A percentile compares a stretch with the other conserved stretches of the same genome.
Evolutionary conservation across 768 basidiomycete species (phyloP).

Genomic region (Auriculariales sp.): DNA sequence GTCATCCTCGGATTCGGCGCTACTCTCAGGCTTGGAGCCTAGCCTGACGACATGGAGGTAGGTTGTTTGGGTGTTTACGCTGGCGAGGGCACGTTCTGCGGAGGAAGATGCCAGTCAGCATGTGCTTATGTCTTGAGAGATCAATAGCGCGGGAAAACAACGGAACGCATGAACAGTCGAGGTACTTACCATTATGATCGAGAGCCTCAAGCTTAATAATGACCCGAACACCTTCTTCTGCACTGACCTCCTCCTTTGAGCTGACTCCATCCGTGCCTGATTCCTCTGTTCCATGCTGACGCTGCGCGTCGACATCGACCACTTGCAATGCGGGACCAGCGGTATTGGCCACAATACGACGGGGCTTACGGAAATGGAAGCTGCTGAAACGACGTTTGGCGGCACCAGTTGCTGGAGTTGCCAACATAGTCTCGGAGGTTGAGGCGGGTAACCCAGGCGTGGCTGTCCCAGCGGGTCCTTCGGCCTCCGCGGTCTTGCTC

Average conservation of each 20-base stretch:
- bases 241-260: slow-evolving; percentile 28
- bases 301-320: slow-evolving; percentile 44
- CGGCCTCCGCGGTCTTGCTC: not conserved
- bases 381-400: slow-evolving; percentile 45
- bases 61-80: slow-evolving; percentile 75
- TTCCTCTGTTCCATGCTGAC: not conserved
- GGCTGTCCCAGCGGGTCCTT: not conserved
- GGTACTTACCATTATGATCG: slow-evolving; percentile 53
- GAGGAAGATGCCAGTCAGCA: not conserved
- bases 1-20: slow-evolving; percentile 32
- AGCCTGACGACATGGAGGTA: slow-evolving; percentile 75
- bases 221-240: slow-evolving; percentile 55
- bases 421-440: slow-evolving; percentile 8
- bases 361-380: slow-evolving; percentile 48
- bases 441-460: slow-evolving; percentile 8
- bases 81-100: slow-evolving; percentile 27
- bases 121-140: not conserved
- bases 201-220: slow-evolving; percentile 71
- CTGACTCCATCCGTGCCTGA: slow-evolving; percentile 17
- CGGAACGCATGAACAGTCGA: not conserved
- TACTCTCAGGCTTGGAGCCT: slow-evolving; percentile 23
- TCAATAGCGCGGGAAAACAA: no score
- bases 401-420: slow-evolving; percentile 11
- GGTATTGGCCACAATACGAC: slow-evolving; percentile 26
- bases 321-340: slow-evolving; percentile 69